A percentile compares a stretch with the other conserved stretches of the same genome.
phyloP scores from a whole-genome alignment of 2,329 filamentous ascomycete species.

The Aspergillus sp. region DNA sequence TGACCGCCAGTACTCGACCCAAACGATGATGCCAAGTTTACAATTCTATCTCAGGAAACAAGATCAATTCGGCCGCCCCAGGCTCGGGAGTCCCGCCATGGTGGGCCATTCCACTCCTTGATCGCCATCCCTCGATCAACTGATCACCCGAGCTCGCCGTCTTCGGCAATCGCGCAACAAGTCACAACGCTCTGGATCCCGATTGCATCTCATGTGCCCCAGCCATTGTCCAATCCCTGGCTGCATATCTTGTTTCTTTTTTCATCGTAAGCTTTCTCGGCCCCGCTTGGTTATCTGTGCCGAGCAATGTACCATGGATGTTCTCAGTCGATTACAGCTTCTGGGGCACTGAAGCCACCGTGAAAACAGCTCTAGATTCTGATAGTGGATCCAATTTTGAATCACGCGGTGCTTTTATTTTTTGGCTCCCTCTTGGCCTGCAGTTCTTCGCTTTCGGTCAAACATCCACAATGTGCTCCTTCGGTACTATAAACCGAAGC shows the following conservation, averaged over 20 bases:
- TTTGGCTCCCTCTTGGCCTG: slow-evolving; percentile 3
- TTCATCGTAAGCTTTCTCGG: not conserved
- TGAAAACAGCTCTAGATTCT: slow-evolving; percentile 18
- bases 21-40: not conserved
- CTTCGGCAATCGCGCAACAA: slow-evolving; percentile 6
- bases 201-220: slow-evolving; percentile 2
- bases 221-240: not conserved
- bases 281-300: not conserved
- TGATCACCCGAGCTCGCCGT: slow-evolving; percentile 10
- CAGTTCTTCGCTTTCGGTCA: slow-evolving; percentile 10
- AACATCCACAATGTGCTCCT: slow-evolving; percentile 7
- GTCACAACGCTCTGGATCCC: slow-evolving; percentile 5
- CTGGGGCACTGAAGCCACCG: slow-evolving; percentile 22
- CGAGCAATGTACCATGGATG: slow-evolving; percentile 18
- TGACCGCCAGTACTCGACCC: too few species aligned
- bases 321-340: slow-evolving; percentile 11
- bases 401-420: slow-evolving; percentile 21
- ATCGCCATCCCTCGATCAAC: slow-evolving; percentile 14
- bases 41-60: not conserved
- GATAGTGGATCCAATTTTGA: slow-evolving; percentile 9
- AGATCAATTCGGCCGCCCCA: slow-evolving; percentile 11
- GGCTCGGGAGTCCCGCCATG: slow-evolving; percentile 14
- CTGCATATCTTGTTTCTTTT: not conserved
- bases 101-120: slow-evolving; percentile 14
- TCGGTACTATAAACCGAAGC: slow-evolving; percentile 17